Evolutionary conservation across 306 rosid genomes (phyloP).

Genomic region (Corylus heterophylla): DNA sequence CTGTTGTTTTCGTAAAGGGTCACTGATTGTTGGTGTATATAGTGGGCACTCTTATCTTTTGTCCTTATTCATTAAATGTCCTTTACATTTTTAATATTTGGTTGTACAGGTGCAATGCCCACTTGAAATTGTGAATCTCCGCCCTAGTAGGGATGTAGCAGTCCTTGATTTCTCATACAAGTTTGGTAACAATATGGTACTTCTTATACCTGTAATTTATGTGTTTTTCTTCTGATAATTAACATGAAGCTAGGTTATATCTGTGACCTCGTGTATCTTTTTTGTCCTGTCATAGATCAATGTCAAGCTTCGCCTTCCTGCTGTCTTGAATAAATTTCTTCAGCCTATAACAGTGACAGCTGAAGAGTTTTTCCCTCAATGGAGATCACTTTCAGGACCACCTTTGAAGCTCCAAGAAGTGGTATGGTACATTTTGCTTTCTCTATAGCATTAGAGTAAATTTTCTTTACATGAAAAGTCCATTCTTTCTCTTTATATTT

Average conservation of each 20-base stretch:
- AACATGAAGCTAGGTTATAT: slow-evolving; percentile 27
- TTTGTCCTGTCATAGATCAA: slow-evolving; percentile 56
- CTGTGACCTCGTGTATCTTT: slow-evolving; percentile 11
- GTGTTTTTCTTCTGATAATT: slow-evolving; percentile 7
- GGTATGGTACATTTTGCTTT: slow-evolving; percentile 48
- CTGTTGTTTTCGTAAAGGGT: slow-evolving; percentile 10
- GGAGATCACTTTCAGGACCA: slow-evolving; percentile 96
- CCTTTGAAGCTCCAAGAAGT: slow-evolving; percentile 99
- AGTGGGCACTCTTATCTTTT: slow-evolving; percentile 10
- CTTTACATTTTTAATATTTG: slow-evolving; percentile 27
- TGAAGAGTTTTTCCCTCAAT: slow-evolving; percentile 95
- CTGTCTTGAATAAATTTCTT: slow-evolving; percentile 85
- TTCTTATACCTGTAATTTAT: slow-evolving; percentile 25
- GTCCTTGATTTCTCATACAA: slow-evolving; percentile 96
- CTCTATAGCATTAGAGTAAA: slow-evolving; percentile 11
- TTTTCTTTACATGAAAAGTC: not conserved
- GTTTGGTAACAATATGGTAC: slow-evolving; percentile 83
- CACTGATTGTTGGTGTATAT: slow-evolving; percentile 5
- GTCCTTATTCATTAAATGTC: slow-evolving; percentile 12
- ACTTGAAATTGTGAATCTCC: slow-evolving; percentile 83
- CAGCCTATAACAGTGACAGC: slow-evolving; percentile 80
- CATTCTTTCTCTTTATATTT: not conserved
- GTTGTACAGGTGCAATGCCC: slow-evolving; percentile 91
- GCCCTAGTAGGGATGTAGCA: slow-evolving; percentile 96
- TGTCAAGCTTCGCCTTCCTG: slow-evolving; percentile 93